Base-by-base conservation (phyloP, 1,284 basidiomycete genomes). In the Leccinum solheimii region DNA sequence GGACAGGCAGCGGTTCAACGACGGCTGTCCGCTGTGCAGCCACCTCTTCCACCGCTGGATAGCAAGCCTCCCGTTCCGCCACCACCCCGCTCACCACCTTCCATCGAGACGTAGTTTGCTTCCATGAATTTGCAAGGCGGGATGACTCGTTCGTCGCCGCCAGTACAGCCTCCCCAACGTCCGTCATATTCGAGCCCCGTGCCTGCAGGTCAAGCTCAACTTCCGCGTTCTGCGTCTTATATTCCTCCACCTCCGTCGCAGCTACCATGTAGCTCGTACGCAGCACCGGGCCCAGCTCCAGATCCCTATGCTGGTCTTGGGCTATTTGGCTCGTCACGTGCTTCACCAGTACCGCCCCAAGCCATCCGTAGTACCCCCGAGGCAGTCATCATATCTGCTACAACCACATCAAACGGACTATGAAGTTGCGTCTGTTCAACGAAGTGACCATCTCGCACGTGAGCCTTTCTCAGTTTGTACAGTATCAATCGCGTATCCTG, bases 1-100 rank as follows among this genome's bases (percentile, higher is more conserved):
- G 79, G 82, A 1, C 87, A 92, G 65, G 80, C 91, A 2, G 94
- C 95, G 66, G 84, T 87, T 36, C 85, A 91, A 73, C 86, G 81
- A 65, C 80, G 86, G 52, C 72, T 89, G 11, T 79, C 86, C 4
- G 63, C 75, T 11, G 66, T 77, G 16, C 69, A 78, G 11, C 69
- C 76, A 14, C 68, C 78, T 1, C 77, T 83, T 19, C 79, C 82
- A 26, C 79, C 81, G 5, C 72, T 75, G 57, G 77, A 82, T 2
- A 76, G 72, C 38, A 85, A 83, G 63, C 85, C 84, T 5, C 81
- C 79, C n/a, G 66, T 79, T 14, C 82, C 80, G 34, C 80, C 78
- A 13, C 78, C 80, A n/a, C 78, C 80, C 5, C 77, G 76, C 57
- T 77, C 77, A 4, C 67, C 72, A 4, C 73, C 76, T 43, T 78